These are phyloP conservation scores for Apiospora rasikravindrae DNA, from an alignment of 2,329 filamentous ascomycete genomes.

Conservation along the genomic window DNA sequence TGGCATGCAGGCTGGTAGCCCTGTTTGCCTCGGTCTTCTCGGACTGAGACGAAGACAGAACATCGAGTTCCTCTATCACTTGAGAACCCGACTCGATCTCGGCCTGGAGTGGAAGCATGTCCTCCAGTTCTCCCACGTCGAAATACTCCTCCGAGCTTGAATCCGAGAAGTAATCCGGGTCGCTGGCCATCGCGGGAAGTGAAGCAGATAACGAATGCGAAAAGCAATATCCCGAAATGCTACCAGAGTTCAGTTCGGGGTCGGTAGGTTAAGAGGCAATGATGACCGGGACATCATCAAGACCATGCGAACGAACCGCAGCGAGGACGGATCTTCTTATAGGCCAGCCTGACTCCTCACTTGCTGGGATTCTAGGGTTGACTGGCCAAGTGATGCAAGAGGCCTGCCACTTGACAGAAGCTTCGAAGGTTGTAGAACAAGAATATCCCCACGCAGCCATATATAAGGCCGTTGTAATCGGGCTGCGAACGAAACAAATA, in stretches of 20 bases:
- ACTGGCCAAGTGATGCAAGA: not conserved
- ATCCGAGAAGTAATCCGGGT: not conserved
- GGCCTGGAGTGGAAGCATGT: not conserved
- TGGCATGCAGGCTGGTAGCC: constrained; percentile 45
- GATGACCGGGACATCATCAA: not conserved
- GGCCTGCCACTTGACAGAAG: not conserved
- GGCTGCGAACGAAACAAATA: not conserved
- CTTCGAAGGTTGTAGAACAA: not conserved
- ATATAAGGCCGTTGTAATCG: not conserved
- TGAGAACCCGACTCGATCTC: not conserved
- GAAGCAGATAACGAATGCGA: not conserved
- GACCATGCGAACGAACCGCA: not conserved
- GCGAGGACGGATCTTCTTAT: not conserved
- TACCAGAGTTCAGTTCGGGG: not conserved
- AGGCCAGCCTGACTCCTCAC: constrained; percentile 2
- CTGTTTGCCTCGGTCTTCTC: constrained; percentile 28
- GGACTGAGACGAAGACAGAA: not conserved
- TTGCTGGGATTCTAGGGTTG: not conserved
- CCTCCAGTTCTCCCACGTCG: not conserved
- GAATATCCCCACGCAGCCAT: not conserved
- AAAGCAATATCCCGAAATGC: not conserved
- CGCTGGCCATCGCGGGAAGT: not conserved
- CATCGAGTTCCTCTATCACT: constrained; percentile 17
- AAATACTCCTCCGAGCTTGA: constrained; percentile 1
- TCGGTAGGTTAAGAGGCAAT: not conserved